Evolutionary conservation across 148 eudicot species (phyloP).

Genomic region (Persicaria maculosa): DNA sequence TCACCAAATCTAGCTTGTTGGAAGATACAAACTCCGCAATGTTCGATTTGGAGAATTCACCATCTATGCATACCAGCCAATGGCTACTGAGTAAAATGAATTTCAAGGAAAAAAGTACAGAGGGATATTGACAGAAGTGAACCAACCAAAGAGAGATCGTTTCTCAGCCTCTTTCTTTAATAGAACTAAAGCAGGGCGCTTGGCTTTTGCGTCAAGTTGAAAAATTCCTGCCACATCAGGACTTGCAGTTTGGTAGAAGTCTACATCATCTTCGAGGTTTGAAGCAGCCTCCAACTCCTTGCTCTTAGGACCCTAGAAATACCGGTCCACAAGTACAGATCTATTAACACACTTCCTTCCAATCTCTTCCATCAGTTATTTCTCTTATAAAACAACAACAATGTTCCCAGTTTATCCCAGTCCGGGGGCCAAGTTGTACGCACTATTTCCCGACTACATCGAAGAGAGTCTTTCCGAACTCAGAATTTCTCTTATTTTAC

Average conservation of each 20-base stretch:
- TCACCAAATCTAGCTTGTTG: constrained; percentile 68
- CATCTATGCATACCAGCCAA: constrained; percentile 38
- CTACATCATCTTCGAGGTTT: constrained; percentile 37
- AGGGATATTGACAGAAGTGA: background rate
- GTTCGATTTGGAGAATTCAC: constrained; percentile 48
- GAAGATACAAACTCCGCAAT: constrained; percentile 60
- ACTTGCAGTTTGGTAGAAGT: constrained; percentile 61
- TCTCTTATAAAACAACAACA: too few species aligned
- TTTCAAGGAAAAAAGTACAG: background rate
- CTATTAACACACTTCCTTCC: background rate
- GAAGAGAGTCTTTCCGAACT: too few species aligned
- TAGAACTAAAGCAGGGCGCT: constrained; percentile 66
- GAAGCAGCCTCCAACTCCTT: constrained; percentile 68
- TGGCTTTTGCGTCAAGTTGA: constrained; percentile 47
- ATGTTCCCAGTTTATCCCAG: too few species aligned
- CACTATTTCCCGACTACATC: too few species aligned
- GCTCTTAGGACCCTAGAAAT: constrained; percentile 58
- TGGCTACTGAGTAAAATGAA: constrained; percentile 4
- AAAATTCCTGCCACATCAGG: constrained; percentile 72
- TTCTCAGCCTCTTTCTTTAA: constrained; percentile 80
- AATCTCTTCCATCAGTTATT: background rate
- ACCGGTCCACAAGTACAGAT: background rate
- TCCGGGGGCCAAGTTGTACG: too few species aligned
- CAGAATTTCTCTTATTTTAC: too few species aligned
- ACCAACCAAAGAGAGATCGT: constrained; percentile 54